Evolutionary conservation across 306 rosid genomes (phyloP).

Genomic region (Benincasa hispida): DNA sequence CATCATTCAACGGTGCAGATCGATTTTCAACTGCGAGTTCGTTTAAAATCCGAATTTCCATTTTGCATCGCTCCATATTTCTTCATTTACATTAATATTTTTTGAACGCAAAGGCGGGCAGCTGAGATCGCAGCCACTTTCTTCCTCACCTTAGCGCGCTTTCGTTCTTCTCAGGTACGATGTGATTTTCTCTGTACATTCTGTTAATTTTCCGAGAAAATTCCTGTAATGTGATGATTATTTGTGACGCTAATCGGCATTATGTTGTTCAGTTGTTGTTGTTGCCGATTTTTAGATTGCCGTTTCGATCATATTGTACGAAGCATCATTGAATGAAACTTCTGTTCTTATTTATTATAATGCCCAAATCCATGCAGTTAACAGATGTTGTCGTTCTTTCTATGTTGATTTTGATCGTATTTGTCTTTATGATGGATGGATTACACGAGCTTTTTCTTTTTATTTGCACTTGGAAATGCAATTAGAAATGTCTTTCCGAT

Average conservation of each 20-base stretch:
- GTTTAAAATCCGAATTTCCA: background rate
- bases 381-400: background rate
- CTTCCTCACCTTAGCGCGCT: background rate
- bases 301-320: background rate
- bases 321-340: background rate
- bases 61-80: background rate
- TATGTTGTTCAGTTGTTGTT: background rate
- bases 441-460: background rate
- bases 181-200: background rate
- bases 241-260: background rate
- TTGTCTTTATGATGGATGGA: background rate
- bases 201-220: background rate
- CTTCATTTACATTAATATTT: background rate
- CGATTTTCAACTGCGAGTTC: background rate
- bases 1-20: background rate
- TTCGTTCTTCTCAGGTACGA: background rate
- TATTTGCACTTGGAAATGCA: background rate
- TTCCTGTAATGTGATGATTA: background rate
- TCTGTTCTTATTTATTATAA: background rate
- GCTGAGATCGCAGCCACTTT: background rate
- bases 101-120: background rate
- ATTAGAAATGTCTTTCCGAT: background rate
- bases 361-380: background rate
- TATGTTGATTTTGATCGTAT: background rate
- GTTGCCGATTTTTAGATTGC: background rate